A percentile compares a stretch with the other conserved stretches of the same genome.
These are phyloP conservation scores for Boletus speciosus DNA, from an alignment of 768 basidiomycete species.

Conservation along the genomic window DNA sequence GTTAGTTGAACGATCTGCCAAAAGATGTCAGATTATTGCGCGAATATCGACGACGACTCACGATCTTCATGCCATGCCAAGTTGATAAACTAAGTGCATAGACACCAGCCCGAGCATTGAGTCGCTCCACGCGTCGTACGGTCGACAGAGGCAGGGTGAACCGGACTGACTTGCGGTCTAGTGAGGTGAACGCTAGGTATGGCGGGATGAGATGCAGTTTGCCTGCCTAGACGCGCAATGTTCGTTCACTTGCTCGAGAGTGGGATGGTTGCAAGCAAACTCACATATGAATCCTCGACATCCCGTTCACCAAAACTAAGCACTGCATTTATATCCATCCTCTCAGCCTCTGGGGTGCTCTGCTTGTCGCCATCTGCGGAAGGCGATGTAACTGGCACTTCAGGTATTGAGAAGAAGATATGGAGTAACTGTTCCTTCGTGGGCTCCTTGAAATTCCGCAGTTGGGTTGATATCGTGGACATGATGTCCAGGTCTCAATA, in stretches of 20 bases:
- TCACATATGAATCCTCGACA: conserved; percentile 91
- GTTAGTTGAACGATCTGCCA: conserved; percentile 88
- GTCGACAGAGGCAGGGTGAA: conserved; percentile 91
- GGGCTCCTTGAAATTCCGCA: conserved; percentile 90
- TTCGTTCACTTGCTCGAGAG: not conserved
- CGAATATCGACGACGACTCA: conserved; percentile 30
- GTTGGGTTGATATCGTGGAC: conserved; percentile 82
- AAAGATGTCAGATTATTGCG: conserved; percentile 5
- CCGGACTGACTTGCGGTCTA: conserved; percentile 89
- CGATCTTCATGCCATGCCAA: conserved; percentile 94
- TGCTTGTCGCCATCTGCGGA: conserved; percentile 23
- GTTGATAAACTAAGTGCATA: conserved; percentile 93
- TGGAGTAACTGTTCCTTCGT: conserved; percentile 82
- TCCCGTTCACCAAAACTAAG: conserved; percentile 73
- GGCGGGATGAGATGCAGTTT: conserved; percentile 86
- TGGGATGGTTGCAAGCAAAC: conserved; percentile 30
- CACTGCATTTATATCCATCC: conserved; percentile 88
- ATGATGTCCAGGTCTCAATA: conserved; percentile 35
- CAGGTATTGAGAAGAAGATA: conserved; percentile 83
- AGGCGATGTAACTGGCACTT: conserved; percentile 25
- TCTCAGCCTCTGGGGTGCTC: conserved; percentile 45
- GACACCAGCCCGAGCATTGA: conserved; percentile 90
- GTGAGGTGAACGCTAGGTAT: conserved; percentile 83
- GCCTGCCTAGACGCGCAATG: conserved; percentile 59
- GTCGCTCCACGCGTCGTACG: conserved; percentile 87